A percentile compares a stretch with the other conserved stretches of the same genome.
Evolutionary conservation across 2,329 filamentous ascomycete genomes (phyloP).

Genomic region (Lecanosticta acicola): DNA sequence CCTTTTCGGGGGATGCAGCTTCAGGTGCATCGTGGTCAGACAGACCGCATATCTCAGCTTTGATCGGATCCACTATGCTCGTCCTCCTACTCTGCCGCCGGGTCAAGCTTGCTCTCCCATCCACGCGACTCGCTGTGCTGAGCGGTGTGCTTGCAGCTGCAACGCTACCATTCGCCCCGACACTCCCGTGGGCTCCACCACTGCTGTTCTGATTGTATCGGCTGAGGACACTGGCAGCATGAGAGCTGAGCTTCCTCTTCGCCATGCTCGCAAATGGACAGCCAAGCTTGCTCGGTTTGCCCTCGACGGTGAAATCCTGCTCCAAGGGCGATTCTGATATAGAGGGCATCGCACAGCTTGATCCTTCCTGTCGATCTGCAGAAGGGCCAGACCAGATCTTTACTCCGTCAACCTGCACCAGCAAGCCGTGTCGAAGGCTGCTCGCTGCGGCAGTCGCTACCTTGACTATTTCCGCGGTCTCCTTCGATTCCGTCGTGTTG

Average conservation of each 20-base stretch:
- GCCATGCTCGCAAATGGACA: constrained; percentile 68
- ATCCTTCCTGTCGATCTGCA: constrained; percentile 35
- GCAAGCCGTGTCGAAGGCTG: constrained; percentile 16
- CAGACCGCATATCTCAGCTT: constrained; percentile 33
- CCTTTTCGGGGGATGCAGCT: constrained; percentile 9
- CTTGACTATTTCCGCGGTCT: constrained; percentile 34
- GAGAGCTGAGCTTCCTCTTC: constrained; percentile 36
- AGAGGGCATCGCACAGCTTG: constrained; percentile 34
- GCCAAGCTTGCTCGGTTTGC: constrained; percentile 69
- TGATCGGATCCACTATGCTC: constrained; percentile 33
- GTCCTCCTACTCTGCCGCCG: constrained; percentile 24
- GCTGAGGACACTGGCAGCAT: constrained; percentile 37
- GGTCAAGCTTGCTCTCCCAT: constrained; percentile 42
- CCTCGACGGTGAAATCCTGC: constrained; percentile 83
- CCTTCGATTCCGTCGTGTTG: constrained; percentile 23
- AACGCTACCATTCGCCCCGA: constrained; percentile 12
- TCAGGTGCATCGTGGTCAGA: constrained; percentile 22
- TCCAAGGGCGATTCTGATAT: constrained; percentile 54
- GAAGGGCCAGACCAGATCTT: constrained; percentile 32
- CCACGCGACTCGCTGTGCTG: constrained; percentile 28
- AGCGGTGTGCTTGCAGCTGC: constrained; percentile 23
- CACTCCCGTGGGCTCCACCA: constrained; percentile 10
- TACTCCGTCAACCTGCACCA: constrained; percentile 20
- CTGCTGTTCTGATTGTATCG: constrained; percentile 30
- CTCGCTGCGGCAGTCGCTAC: constrained; percentile 27